Conservation (phyloP, 805 yeast genomes). For the Vanderwaltozyma yarrowii region DNA sequence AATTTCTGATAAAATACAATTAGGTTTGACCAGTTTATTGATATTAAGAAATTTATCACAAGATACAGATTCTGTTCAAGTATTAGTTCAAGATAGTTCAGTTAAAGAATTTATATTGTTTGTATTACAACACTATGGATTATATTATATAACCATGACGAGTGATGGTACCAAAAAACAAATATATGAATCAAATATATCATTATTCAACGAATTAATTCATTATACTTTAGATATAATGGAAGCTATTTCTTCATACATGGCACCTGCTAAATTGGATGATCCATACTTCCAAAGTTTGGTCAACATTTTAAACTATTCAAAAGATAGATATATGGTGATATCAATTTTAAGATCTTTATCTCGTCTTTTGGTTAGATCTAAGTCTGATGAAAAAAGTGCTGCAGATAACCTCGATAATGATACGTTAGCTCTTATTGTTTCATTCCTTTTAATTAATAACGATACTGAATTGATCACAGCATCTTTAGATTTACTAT, state of each 20-base stretch:
- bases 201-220: constrained; percentile 45
- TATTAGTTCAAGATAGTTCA: constrained; percentile 45
- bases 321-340: constrained; percentile 59
- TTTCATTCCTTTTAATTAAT: constrained; percentile 45
- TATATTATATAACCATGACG: constrained; percentile 7
- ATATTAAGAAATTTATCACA: constrained; percentile 75
- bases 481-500: constrained; percentile 71
- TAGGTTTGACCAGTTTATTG: constrained; percentile 34
- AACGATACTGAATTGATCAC: constrained; percentile 57
- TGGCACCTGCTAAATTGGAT: constrained; percentile 61
- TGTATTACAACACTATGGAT: constrained; percentile 18
- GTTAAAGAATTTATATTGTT: constrained; percentile 39
- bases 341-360: constrained; percentile 65
- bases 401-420: constrained; percentile 41
- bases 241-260: constrained; percentile 75
- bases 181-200: constrained; percentile 24
- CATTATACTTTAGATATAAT: constrained; percentile 66
- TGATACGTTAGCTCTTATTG: constrained; percentile 41
- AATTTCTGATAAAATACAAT: constrained; percentile 15
- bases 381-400: constrained; percentile 37
- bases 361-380: constrained; percentile 65
- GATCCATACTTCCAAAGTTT: constrained; percentile 52
- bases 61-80: constrained; percentile 72
- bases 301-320: constrained; percentile 37
- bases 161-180: constrained; percentile 15